Percentiles rank a stretch among this genome's conserved stretches.
Conservation (phyloP, 371 early-diverging fungal genomes). For the Mycotypha africana region DNA sequence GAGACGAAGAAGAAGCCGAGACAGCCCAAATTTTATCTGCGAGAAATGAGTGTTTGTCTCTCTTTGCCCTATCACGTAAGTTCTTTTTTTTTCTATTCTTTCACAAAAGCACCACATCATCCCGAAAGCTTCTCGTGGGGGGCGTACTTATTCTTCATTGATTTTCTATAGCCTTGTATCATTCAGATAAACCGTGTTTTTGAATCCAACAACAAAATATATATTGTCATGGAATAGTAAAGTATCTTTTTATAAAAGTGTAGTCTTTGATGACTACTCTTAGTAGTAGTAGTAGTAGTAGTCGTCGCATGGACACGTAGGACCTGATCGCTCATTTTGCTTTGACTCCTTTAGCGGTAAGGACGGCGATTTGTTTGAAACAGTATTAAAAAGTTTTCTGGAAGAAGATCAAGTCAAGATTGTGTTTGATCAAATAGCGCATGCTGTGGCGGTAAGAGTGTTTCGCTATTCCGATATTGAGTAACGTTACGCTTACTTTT, state of each 20-base stretch:
- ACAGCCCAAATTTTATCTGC: background rate
- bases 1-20: no score
- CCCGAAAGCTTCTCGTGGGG: no score
- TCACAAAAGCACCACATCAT: background rate
- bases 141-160: no score
- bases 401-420: constrained; percentile 22
- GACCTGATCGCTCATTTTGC: no score
- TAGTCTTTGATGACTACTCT: background rate
- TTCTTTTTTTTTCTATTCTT: background rate
- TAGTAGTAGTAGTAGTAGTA: no score
- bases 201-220: constrained; percentile 8
- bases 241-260: background rate
- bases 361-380: constrained; percentile 22
- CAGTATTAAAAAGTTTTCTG: constrained; percentile 5
- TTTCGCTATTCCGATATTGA: background rate
- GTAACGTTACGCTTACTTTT: no score
- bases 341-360: no score
- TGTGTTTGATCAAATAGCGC: constrained; percentile 25
- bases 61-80: constrained; percentile 18
- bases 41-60: constrained; percentile 20
- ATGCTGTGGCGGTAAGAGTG: constrained; percentile 18
- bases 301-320: no score
- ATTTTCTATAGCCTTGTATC: constrained; percentile 25
- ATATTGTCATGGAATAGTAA: constrained; percentile 28
- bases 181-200: constrained; percentile 11